A percentile compares a stretch with the other conserved stretches of the same genome.
Evolutionary conservation across 495 filamentous ascomycete genomes (phyloP).

Genomic region (Penicillium maclennaniae): DNA sequence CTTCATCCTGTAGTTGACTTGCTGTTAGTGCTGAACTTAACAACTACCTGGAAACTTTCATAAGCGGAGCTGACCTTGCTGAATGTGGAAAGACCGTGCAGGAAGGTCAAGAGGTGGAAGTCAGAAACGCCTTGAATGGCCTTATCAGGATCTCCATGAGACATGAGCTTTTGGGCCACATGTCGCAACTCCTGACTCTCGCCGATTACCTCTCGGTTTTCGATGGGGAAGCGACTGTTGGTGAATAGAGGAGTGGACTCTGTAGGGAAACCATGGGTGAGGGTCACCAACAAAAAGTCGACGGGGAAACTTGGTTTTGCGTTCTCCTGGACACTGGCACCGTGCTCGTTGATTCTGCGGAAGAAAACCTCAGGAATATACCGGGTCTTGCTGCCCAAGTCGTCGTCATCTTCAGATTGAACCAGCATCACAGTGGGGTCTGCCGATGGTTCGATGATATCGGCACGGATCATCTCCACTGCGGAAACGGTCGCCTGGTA

Average conservation of each 20-base stretch:
- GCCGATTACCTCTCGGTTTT: slow-evolving; percentile 82
- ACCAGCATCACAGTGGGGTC: slow-evolving; percentile 94
- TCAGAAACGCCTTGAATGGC: slow-evolving; percentile 73
- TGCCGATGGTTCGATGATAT: slow-evolving; percentile 92
- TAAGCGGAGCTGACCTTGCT: slow-evolving; percentile 61
- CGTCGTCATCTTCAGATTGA: slow-evolving; percentile 82
- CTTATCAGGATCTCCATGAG: slow-evolving; percentile 55
- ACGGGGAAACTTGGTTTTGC: slow-evolving; percentile 95
- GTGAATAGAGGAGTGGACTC: slow-evolving; percentile 70
- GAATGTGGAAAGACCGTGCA: slow-evolving; percentile 74
- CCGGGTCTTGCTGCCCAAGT: slow-evolving; percentile 61
- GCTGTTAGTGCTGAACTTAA: slow-evolving; percentile 14
- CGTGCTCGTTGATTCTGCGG: slow-evolving; percentile 92
- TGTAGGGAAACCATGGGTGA: slow-evolving; percentile 94
- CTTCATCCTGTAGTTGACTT: slow-evolving; percentile 67
- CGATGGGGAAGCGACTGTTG: slow-evolving; percentile 72
- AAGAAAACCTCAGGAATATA: slow-evolving; percentile 99
- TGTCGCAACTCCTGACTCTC: slow-evolving; percentile 70
- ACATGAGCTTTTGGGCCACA: slow-evolving; percentile 58
- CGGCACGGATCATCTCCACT: slow-evolving; percentile 93
- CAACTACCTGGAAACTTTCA: not conserved
- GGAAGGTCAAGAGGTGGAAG: slow-evolving; percentile 88
- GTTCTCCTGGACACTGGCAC: slow-evolving; percentile 92
- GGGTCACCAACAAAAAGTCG: slow-evolving; percentile 90
- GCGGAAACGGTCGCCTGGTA: slow-evolving; percentile 95